phyloP scores from a whole-genome alignment of 768 basidiomycete genomes.

The Grammothele lineata region DNA sequence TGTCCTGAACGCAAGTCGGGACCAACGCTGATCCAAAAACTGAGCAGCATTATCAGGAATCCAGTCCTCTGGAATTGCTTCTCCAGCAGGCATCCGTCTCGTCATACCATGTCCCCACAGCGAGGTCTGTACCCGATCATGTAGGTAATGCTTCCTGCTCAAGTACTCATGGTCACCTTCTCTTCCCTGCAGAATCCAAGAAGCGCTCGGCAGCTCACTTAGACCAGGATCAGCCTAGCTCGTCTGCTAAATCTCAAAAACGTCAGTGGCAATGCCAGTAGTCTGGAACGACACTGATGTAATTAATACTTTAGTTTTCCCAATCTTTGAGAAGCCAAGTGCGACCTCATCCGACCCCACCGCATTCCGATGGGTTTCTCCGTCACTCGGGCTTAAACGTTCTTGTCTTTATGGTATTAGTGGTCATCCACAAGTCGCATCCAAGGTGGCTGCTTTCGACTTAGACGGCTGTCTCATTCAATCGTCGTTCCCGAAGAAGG shows the following conservation, averaged over 20 bases:
- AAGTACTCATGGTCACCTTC: no score
- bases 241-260: constrained; percentile 16
- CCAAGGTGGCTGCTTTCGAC: constrained; percentile 79
- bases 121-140: no score
- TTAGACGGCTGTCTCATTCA: constrained; percentile 83
- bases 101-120: no score
- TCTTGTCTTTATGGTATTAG: constrained; percentile 36
- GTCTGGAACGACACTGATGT: background rate
- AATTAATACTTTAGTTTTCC: constrained; percentile 25
- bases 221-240: background rate
- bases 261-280: constrained; percentile 5
- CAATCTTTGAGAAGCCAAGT: constrained; percentile 24
- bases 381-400: constrained; percentile 27
- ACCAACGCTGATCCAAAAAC: no score
- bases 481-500: constrained; percentile 39
- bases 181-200: background rate
- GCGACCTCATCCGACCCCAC: constrained; percentile 3
- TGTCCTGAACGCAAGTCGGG: no score
- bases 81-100: no score
- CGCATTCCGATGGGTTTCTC: constrained; percentile 27
- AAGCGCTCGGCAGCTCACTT: constrained; percentile 18
- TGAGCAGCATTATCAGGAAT: no score
- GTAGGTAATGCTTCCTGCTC: no score
- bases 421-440: constrained; percentile 35
- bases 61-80: no score